Conservation (phyloP, 768 basidiomycete genomes). For the Lentinula boryana region DNA sequence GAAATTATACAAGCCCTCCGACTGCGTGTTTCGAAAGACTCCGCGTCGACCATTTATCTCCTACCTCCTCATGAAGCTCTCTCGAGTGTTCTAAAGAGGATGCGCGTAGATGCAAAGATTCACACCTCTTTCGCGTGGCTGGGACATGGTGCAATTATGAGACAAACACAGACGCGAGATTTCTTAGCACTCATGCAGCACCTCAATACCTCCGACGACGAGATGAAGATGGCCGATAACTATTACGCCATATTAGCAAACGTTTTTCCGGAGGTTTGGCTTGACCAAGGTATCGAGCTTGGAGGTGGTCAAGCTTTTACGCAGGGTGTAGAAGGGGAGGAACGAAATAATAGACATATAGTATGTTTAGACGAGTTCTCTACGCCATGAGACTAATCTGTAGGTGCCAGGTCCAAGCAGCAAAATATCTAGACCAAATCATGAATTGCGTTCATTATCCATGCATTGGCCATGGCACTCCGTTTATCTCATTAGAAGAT, state of each 20-base stretch:
- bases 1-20: conserved; percentile 50
- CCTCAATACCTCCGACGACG: conserved; percentile 40
- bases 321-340: conserved; percentile 48
- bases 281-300: conserved; percentile 56
- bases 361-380: conserved; percentile 29
- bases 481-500: conserved; percentile 20
- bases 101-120: conserved; percentile 27
- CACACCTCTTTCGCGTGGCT: conserved; percentile 63
- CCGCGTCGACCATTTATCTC: conserved; percentile 36
- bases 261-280: conserved; percentile 52
- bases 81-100: conserved; percentile 42
- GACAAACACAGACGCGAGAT: conserved; percentile 30
- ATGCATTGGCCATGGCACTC: conserved; percentile 8
- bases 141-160: conserved; percentile 56
- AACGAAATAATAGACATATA: conserved; percentile 53
- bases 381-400: not conserved
- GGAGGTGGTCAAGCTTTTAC: conserved; percentile 60
- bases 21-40: conserved; percentile 24
- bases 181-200: conserved; percentile 43
- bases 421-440: conserved; percentile 35
- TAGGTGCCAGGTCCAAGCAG: conserved; percentile 34
- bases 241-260: conserved; percentile 59
- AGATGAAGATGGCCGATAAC: conserved; percentile 65
- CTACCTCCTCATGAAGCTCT: conserved; percentile 60
- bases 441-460: conserved; percentile 6